Percentiles rank a stretch among this genome's conserved stretches.
phyloP scores from a whole-genome alignment of 2,329 filamentous ascomycete species.

The Tolypocladium cylindrosporum region DNA sequence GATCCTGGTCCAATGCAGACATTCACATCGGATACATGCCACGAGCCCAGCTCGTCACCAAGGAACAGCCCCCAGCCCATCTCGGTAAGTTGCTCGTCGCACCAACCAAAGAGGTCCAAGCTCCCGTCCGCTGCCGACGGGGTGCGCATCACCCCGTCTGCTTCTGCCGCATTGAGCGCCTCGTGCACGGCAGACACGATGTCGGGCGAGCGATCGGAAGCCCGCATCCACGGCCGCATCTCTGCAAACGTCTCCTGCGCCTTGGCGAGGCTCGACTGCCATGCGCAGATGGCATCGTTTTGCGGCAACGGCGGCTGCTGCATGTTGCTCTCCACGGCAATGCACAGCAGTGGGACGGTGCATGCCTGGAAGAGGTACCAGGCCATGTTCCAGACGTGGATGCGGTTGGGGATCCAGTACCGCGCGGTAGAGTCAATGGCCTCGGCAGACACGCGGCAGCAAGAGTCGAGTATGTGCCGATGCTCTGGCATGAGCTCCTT shows the following conservation, averaged over 20 bases:
- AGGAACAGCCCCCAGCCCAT: conserved; percentile 16
- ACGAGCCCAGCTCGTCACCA: conserved; percentile 8
- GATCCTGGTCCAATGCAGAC: neutral
- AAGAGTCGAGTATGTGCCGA: conserved; percentile 11
- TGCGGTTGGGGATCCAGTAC: conserved; percentile 20
- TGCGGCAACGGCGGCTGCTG: neutral
- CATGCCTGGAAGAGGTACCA: conserved; percentile 24
- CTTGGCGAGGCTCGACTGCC: conserved; percentile 14
- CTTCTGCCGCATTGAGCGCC: conserved; percentile 10
- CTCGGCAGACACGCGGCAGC: conserved; percentile 15
- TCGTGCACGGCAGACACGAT: conserved; percentile 16
- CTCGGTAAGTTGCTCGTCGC: conserved; percentile 16
- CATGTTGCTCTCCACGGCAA: conserved; percentile 15
- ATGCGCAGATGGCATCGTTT: conserved; percentile 6
- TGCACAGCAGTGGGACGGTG: conserved; percentile 17
- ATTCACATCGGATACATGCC: conserved; percentile 4
- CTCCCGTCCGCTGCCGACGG: conserved; percentile 14
- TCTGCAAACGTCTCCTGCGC: conserved; percentile 14
- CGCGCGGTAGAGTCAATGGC: conserved; percentile 20
- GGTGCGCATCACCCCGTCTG: conserved; percentile 10
- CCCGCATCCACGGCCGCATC: conserved; percentile 18
- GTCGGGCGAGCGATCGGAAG: conserved; percentile 15
- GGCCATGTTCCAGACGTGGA: conserved; percentile 20
- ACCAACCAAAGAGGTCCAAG: conserved; percentile 15
- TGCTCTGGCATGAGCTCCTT: conserved; percentile 10